A percentile compares a stretch with the other conserved stretches of the same genome.
phyloP scores from a whole-genome alignment of 2,329 filamentous ascomycete genomes.

The Alternaria sp. region DNA sequence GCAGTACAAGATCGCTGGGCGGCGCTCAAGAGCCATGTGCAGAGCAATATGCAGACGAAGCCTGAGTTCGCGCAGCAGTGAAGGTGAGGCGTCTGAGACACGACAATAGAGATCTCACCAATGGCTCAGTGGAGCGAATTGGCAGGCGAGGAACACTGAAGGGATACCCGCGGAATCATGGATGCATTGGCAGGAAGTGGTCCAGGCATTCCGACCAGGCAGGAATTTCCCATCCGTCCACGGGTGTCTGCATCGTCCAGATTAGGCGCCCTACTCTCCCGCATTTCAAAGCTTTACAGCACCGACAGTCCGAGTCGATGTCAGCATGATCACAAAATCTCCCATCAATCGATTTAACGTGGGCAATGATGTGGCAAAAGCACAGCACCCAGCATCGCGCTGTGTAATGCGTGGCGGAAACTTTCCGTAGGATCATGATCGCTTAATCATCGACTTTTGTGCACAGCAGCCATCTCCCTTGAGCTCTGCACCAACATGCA shows the following conservation, averaged over 20 bases:
- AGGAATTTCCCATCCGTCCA: background rate
- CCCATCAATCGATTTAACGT: background rate
- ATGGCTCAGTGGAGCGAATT: background rate
- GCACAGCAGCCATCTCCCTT: background rate
- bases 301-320: background rate
- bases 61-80: slow-evolving; percentile 65
- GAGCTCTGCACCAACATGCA: background rate
- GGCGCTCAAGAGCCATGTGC: slow-evolving; percentile 82
- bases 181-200: too few relatives aligned
- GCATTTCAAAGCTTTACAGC: background rate
- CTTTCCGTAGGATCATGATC: background rate
- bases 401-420: background rate
- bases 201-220: too few relatives aligned
- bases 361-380: background rate
- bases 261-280: background rate
- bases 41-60: slow-evolving; percentile 87
- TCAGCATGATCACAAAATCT: background rate
- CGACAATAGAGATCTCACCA: background rate
- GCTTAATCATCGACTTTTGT: background rate
- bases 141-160: background rate
- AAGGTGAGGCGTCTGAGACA: background rate
- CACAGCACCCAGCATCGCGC: background rate
- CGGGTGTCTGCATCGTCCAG: background rate
- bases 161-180: too few relatives aligned
- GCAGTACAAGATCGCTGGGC: slow-evolving; percentile 66